These are phyloP conservation scores for Scopulariopsis brevicaulis DNA, from an alignment of 2,329 filamentous ascomycete species.

Conservation along the genomic window DNA sequence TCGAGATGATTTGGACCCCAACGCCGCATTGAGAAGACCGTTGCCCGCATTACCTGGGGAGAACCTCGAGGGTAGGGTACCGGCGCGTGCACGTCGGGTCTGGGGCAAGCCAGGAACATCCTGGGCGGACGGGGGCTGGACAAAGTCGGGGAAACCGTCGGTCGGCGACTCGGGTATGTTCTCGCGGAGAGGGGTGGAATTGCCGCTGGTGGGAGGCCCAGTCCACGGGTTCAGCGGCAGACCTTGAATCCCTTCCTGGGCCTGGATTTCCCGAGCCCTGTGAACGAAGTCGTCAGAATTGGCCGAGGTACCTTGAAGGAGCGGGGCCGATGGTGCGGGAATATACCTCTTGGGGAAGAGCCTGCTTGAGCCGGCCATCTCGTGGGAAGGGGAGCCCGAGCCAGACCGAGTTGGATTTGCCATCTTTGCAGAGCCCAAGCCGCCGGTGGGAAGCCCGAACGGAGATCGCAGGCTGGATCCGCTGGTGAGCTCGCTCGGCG, in stretches of 20 bases:
- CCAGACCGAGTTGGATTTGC: constrained; percentile 58
- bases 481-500: constrained; percentile 63
- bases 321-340: not conserved
- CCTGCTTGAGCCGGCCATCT: constrained; percentile 59
- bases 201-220: constrained; percentile 90
- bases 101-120: constrained; percentile 39
- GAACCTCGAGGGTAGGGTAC: constrained; percentile 92
- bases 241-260: constrained; percentile 75
- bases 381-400: constrained; percentile 93
- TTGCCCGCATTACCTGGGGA: constrained; percentile 61
- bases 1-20: constrained; percentile 68
- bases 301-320: not conserved
- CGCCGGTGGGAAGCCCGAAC: constrained; percentile 55
- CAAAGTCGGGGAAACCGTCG: constrained; percentile 89
- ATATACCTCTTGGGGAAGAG: constrained; percentile 88
- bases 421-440: constrained; percentile 50
- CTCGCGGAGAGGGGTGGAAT: constrained; percentile 90
- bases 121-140: constrained; percentile 57
- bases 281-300: not conserved
- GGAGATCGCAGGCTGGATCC: constrained; percentile 56
- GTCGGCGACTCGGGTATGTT: constrained; percentile 96
- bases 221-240: constrained; percentile 70
- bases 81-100: constrained; percentile 73
- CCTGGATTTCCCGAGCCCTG: constrained; percentile 92
- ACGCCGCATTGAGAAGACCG: constrained; percentile 40